Evolutionary conservation across 2,329 filamentous ascomycete species (phyloP), one percentile per base, ranked within the genome.

Genomic region (Epichloe sp.): DNA sequence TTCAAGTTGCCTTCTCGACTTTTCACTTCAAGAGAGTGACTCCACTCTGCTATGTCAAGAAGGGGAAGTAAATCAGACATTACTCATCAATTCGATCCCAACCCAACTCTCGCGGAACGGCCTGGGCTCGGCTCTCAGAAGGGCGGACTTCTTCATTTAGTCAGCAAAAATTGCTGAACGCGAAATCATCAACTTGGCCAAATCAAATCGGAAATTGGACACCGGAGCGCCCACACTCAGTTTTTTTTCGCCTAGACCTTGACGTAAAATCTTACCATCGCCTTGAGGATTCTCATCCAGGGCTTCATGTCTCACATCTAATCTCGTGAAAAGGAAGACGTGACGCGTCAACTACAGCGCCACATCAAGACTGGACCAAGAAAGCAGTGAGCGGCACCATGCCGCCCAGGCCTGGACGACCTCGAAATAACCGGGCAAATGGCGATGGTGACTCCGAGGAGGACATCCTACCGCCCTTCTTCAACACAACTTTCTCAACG

Each of bases 401-500:
- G 53, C 40, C 50, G 19, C 47, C 47, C 17, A 46, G 50, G 43
- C 21, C 50, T 26, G 47, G 47, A 35, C 44, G 37, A 48, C 15
- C 43, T 48, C 52, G 50, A 23, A 31, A 42, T 42, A 44, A 49
- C 19, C 35, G 43, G 36, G 15, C 19, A 44, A 52, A 54, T 19
- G 52, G 55, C 23, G 58, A 58, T 26, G 53, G 59, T 44, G 59
- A 65, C 34, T 50, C 56, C 17, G 58, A 59, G 8, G 52, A 60
- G 38, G 59, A 65, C 23, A 55, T 58, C 1, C 53, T 58, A 21
- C 65, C 69, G 23, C 70, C 71, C 2, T 75, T 82, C 61, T 78
- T 77, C 67, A 76, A 78, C 65, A 79, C 74, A 0, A 79, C 77
- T 14, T 81, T 79, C 55, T 76, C 77, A 3, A 73, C 73, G 5